phyloP scores from a whole-genome alignment of 176 grass and related monocot species.

The Chloris gayana region DNA sequence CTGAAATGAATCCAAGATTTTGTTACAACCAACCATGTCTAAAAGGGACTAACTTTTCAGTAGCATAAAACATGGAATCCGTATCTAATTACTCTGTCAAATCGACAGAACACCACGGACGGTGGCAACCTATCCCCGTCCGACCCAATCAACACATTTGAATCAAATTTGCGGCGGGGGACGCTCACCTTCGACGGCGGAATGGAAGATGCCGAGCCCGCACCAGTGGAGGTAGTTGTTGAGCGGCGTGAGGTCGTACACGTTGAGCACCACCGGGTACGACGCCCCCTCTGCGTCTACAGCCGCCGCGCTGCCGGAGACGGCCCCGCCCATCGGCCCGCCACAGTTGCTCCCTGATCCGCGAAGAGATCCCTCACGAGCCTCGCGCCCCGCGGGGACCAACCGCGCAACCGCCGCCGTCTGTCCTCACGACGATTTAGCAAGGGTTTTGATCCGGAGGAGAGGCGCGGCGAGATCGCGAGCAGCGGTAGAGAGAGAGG shows the following conservation, averaged over 20 bases:
- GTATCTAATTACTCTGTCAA: not conserved
- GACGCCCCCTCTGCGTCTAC: constrained; percentile 35
- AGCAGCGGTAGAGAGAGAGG: not conserved
- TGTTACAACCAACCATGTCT: not conserved
- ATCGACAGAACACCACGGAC: not conserved
- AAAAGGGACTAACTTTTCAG: constrained; percentile 17
- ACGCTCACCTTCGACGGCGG: constrained; percentile 82
- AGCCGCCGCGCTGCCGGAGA: constrained; percentile 20
- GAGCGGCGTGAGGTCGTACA: constrained; percentile 96
- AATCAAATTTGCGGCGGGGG: not conserved
- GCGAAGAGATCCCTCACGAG: constrained; percentile 2
- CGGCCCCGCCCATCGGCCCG: constrained; percentile 45
- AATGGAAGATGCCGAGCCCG: constrained; percentile 97
- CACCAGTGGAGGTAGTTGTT: constrained; percentile 97
- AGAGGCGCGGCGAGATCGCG: constrained; percentile 5
- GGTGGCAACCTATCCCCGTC: not conserved
- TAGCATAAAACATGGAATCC: not conserved
- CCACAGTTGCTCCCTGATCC: not conserved
- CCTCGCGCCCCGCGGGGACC: not conserved
- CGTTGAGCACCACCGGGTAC: constrained; percentile 69
- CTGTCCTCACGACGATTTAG: not conserved
- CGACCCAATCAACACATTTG: not conserved
- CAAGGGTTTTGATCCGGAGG: constrained; percentile 27
- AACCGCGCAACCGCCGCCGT: not conserved
- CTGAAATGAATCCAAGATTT: constrained; percentile 20